Percentiles rank a stretch among this genome's conserved stretches.
Conservation (phyloP, 2,329 filamentous ascomycete genomes). For the Exophiala xenobiotica region DNA sequence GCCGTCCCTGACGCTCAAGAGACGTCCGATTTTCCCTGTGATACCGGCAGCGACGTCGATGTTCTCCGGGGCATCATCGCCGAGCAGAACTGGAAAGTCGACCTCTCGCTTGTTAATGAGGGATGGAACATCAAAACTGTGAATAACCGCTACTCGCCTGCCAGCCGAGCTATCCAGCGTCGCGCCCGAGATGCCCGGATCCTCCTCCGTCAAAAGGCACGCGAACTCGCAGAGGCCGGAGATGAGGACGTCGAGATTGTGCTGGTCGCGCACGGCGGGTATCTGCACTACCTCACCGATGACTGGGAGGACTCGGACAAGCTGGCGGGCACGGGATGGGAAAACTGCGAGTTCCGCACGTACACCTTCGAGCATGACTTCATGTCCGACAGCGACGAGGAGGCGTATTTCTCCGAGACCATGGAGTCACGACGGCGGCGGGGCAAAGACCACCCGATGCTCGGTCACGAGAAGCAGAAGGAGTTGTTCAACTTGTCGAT, state of each 20-base stretch:
- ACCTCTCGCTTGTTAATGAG: conserved; percentile 60
- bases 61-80: conserved; percentile 62
- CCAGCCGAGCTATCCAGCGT: conserved; percentile 54
- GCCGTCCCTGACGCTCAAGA: conserved; percentile 78
- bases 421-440: conserved; percentile 42
- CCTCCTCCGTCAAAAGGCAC: conserved; percentile 58
- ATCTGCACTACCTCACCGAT: conserved; percentile 80
- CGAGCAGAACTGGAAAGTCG: conserved; percentile 55
- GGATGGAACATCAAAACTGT: conserved; percentile 70
- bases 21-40: conserved; percentile 70
- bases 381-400: conserved; percentile 37
- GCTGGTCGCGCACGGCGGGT: conserved; percentile 78
- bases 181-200: conserved; percentile 62
- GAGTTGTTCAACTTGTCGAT: conserved; percentile 40
- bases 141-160: conserved; percentile 46
- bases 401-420: conserved; percentile 45
- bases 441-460: conserved; percentile 38
- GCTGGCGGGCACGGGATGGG: conserved; percentile 60
- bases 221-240: conserved; percentile 54
- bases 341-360: conserved; percentile 69
- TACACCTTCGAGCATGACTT: conserved; percentile 57
- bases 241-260: conserved; percentile 65
- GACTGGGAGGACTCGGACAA: conserved; percentile 65
- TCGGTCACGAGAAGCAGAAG: conserved; percentile 40
- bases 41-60: conserved; percentile 63